Conservation (phyloP, 2,329 filamentous ascomycete species). For the Leptographium lundbergii region DNA sequence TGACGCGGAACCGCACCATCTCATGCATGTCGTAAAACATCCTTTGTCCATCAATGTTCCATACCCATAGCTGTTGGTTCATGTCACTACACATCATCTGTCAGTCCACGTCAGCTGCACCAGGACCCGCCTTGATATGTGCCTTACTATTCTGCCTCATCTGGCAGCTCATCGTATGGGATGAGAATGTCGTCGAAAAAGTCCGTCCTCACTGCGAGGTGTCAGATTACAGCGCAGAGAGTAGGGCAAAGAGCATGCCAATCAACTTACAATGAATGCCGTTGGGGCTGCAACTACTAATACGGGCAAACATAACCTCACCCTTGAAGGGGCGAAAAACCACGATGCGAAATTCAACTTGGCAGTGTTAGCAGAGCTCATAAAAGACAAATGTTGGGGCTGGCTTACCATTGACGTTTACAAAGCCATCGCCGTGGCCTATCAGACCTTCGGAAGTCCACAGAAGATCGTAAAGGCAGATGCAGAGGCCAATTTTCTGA, state of each 20-base stretch:
- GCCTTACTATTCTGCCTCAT: conserved; percentile 64
- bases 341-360: conserved; percentile 84
- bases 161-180: conserved; percentile 58
- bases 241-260: neutral
- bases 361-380: conserved; percentile 5
- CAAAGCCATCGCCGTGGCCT: conserved; percentile 79
- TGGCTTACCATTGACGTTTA: conserved; percentile 74
- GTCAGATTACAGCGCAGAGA: neutral
- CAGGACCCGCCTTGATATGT: neutral
- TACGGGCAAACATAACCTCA: conserved; percentile 77
- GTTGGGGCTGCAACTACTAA: conserved; percentile 48
- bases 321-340: conserved; percentile 95
- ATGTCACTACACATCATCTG: conserved; percentile 41
- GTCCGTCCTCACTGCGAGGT: conserved; percentile 57
- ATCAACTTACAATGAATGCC: conserved; percentile 13
- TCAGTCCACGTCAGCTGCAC: conserved; percentile 11
- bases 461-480: conserved; percentile 84
- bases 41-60: conserved; percentile 59
- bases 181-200: conserved; percentile 93
- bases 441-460: conserved; percentile 88
- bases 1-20: conserved; percentile 72
- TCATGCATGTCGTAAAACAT: conserved; percentile 88
- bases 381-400: neutral
- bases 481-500: conserved; percentile 85
- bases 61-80: conserved; percentile 71